Percentiles rank a stretch among this genome's conserved stretches.
Conservation (phyloP, 2,329 filamentous ascomycete species). For the Hymenoscyphus infarciens region DNA sequence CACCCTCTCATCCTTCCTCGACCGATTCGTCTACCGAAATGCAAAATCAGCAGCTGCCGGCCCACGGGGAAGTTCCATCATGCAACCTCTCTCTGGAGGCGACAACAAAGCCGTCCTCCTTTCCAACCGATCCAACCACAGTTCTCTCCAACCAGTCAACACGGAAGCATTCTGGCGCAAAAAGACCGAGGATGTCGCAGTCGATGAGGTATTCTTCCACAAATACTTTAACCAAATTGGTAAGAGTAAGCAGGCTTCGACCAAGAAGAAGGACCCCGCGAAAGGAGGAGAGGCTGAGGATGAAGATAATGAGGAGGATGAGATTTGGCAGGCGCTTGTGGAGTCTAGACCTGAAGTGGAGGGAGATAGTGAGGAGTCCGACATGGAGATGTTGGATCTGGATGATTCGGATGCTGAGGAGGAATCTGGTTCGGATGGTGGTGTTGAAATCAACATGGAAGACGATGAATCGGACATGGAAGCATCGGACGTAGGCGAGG, state of each 20-base stretch:
- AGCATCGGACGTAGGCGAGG: constrained; percentile 29
- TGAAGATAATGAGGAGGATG: constrained; percentile 66
- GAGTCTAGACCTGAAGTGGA: constrained; percentile 75
- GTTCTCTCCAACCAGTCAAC: constrained; percentile 67
- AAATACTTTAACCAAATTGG: constrained; percentile 82
- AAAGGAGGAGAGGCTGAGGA: constrained; percentile 42
- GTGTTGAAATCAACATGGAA: constrained; percentile 43
- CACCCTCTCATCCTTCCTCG: constrained; percentile 90
- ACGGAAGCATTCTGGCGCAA: constrained; percentile 87
- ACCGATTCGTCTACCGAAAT: constrained; percentile 97
- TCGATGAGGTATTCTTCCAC: constrained; percentile 97
- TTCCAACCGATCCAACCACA: constrained; percentile 41
- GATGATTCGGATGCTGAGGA: constrained; percentile 44
- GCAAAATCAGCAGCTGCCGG: constrained; percentile 65
- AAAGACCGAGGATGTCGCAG: constrained; percentile 81
- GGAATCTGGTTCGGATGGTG: constrained; percentile 42
- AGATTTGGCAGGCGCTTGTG: constrained; percentile 90
- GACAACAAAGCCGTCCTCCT: constrained; percentile 59
- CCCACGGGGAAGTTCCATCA: constrained; percentile 81
- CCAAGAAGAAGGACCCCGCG: constrained; percentile 53
- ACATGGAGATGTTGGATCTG: constrained; percentile 49
- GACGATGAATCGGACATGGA: constrained; percentile 38
- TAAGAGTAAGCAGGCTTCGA: constrained; percentile 55
- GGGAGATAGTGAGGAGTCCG: constrained; percentile 51
- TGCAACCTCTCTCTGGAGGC: constrained; percentile 80